Conservation (phyloP, 2,329 filamentous ascomycete species). For the Coniochaeta sp. region DNA sequence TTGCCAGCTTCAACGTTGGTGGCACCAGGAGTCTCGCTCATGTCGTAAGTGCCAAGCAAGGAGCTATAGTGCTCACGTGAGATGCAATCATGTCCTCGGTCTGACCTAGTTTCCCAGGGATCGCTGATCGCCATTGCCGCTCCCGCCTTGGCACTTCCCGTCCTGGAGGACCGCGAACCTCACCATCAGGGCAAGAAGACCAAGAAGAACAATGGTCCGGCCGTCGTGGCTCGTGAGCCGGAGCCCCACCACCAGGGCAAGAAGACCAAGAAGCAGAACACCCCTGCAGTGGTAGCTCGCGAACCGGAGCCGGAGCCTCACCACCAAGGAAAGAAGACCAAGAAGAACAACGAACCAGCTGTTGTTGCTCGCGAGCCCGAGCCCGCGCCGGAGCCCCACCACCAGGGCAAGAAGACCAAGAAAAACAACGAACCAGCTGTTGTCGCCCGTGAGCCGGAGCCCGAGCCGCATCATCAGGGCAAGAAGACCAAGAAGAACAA, state of each 20-base stretch:
- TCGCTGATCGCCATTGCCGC: conserved; percentile 19
- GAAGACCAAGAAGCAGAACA: conserved; percentile 8
- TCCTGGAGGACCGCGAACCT: conserved; percentile 8
- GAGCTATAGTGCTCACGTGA: background rate
- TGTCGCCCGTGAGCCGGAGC: conserved; percentile 18
- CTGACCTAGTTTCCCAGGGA: conserved; percentile 9
- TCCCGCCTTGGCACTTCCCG: conserved; percentile 16
- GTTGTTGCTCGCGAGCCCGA: conserved; percentile 7
- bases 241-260: conserved; percentile 38
- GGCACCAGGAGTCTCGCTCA: conserved; percentile 12
- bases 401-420: conserved; percentile 15
- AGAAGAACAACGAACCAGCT: conserved; percentile 4
- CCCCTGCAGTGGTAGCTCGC: conserved; percentile 29
- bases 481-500: no score
- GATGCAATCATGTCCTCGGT: background rate
- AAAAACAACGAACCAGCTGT: no score
- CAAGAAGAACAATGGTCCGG: conserved; percentile 3
- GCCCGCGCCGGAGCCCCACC: conserved; percentile 13
- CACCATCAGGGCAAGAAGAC: conserved; percentile 9
- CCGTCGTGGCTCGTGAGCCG: conserved; percentile 31
- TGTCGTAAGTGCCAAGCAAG: conserved; percentile 8
- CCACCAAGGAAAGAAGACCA: conserved; percentile 24
- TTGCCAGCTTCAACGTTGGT: conserved; percentile 18
- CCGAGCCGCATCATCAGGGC: no score
- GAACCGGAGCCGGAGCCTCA: conserved; percentile 67